Evolutionary conservation across 768 basidiomycete genomes (phyloP).

Genomic region (Russula sp.): DNA sequence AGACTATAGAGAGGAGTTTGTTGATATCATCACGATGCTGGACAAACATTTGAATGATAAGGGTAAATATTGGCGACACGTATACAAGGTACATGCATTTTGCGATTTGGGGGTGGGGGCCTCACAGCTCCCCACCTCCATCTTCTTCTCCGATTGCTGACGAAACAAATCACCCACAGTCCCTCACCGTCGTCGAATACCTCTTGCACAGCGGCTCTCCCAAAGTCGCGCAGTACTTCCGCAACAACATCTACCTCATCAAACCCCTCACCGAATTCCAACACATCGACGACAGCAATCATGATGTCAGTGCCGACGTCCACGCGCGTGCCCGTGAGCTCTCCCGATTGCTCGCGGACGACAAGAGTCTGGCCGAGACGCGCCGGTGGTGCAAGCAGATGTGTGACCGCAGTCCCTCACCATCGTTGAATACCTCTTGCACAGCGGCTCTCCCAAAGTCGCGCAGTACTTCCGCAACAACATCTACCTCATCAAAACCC

Average conservation of each 20-base stretch:
- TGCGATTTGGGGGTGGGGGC: not conserved
- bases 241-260: conserved; percentile 91
- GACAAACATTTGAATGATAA: conserved; percentile 97
- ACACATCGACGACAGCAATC: conserved; percentile 85
- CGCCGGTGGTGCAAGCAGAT: conserved; percentile 68
- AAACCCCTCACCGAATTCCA: no score
- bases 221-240: conserved; percentile 94
- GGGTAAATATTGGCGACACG: conserved; percentile 99
- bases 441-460: conserved; percentile 92
- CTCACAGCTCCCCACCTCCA: no score
- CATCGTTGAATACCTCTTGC: conserved; percentile 86
- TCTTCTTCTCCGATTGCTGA: not conserved
- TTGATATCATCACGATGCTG: conserved; percentile 98
- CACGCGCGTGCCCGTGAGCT: conserved; percentile 96
- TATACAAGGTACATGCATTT: conserved; percentile 70
- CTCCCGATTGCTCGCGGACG: conserved; percentile 81
- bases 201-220: conserved; percentile 94
- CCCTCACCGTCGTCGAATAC: no score
- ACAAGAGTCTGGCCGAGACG: conserved; percentile 69
- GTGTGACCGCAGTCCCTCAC: conserved; percentile 86
- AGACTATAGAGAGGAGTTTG: no score
- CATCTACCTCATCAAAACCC: conserved; percentile 88
- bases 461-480: conserved; percentile 96
- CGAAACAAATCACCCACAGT: conserved; percentile 34
- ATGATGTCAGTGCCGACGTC: conserved; percentile 92